phyloP scores from a whole-genome alignment of 108 stramenopile species.

The Nitzschia palea region DNA sequence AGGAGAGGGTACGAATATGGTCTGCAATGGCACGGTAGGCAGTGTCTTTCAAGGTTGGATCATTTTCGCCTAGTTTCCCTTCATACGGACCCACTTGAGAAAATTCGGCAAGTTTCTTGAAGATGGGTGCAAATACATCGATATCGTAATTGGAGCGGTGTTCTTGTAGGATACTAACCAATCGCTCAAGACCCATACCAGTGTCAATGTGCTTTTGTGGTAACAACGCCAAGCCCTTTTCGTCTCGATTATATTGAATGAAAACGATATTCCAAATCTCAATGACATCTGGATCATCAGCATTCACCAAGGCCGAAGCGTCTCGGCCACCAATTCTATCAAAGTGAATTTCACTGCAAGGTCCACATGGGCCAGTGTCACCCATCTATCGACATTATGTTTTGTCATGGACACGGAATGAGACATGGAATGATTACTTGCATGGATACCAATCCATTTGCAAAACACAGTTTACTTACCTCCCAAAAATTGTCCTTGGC shows the following conservation, averaged over 20 bases:
- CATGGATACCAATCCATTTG: no score
- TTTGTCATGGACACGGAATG: not conserved
- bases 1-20: conserved; percentile 93
- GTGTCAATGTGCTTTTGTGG: conserved; percentile 97
- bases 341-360: conserved; percentile 97
- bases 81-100: conserved; percentile 71
- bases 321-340: conserved; percentile 93
- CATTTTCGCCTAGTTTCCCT: conserved; percentile 87
- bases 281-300: conserved; percentile 92
- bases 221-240: conserved; percentile 58
- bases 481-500: conserved; percentile 99
- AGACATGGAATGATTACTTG: no score
- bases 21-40: conserved; percentile 98
- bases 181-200: conserved; percentile 98
- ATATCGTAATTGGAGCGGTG: conserved; percentile 95
- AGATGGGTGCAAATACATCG: conserved; percentile 89
- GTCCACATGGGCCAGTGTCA: conserved; percentile 96
- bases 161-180: conserved; percentile 90
- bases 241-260: conserved; percentile 94
- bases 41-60: conserved; percentile 86
- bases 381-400: conserved; percentile 88
- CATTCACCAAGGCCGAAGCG: conserved; percentile 92
- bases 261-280: conserved; percentile 99
- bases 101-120: conserved; percentile 60
- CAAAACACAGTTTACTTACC: conserved; percentile 39